Percentiles rank a stretch among this genome's conserved stretches.
Conservation (phyloP, 306 rosid genomes). For the Cucumis sativus region DNA sequence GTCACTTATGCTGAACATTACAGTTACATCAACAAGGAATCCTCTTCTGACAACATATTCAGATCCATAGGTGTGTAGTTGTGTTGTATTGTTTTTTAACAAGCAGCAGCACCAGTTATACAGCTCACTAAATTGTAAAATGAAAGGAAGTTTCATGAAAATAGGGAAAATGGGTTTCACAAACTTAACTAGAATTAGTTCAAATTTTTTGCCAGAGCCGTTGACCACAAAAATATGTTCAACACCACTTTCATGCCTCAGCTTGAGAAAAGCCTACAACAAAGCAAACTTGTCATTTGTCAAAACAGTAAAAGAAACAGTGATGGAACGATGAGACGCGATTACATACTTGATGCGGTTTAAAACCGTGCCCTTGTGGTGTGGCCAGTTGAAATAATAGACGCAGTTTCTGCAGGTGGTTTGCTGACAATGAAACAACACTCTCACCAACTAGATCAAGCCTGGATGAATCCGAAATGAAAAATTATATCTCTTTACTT, state of each 20-base stretch:
- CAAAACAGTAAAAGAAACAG: constrained; percentile 12
- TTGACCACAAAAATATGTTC: constrained; percentile 83
- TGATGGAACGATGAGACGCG: constrained; percentile 4
- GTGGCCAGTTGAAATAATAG: constrained; percentile 69
- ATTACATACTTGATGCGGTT: constrained; percentile 86
- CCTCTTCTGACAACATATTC: background rate
- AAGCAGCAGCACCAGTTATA: background rate
- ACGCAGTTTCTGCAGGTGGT: constrained; percentile 87
- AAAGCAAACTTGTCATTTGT: constrained; percentile 23
- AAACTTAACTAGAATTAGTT: constrained; percentile 74
- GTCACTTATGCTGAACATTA: background rate
- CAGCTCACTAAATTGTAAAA: background rate
- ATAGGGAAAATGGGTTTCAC: constrained; percentile 1
- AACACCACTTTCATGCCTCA: constrained; percentile 70
- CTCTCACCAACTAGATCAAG: constrained; percentile 63
- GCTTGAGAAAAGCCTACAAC: constrained; percentile 77
- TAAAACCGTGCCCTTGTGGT: constrained; percentile 54
- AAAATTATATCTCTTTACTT: background rate
- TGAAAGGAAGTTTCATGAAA: background rate
- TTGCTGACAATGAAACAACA: constrained; percentile 58
- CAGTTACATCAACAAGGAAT: background rate
- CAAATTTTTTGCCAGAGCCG: constrained; percentile 65
- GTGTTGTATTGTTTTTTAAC: background rate
- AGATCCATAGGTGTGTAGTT: background rate
- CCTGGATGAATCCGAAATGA: constrained; percentile 34